phyloP scores from a whole-genome alignment of 768 basidiomycete species.

The Boletus subcaerulescens region DNA sequence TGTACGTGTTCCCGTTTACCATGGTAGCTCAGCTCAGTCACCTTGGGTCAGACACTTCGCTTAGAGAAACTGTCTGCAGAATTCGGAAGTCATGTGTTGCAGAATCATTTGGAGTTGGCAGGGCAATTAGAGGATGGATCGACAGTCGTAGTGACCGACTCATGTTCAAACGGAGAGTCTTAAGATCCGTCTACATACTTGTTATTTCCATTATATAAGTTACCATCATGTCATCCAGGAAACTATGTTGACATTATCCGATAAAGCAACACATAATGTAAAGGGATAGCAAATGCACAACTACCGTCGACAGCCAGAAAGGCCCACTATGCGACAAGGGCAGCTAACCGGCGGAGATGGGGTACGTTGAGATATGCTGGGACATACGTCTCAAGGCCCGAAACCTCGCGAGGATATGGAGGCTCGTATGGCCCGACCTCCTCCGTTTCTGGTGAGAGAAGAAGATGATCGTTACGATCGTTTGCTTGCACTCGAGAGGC shows the following conservation, averaged over 20 bases:
- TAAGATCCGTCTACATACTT: neutral
- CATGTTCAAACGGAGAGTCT: neutral
- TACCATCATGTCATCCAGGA: neutral
- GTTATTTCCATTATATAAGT: neutral
- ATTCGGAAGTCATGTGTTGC: conserved; percentile 31
- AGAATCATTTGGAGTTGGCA: conserved; percentile 47
- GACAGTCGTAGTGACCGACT: conserved; percentile 16
- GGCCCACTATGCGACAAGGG: conserved; percentile 64
- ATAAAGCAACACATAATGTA: conserved; percentile 21
- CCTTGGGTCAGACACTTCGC: conserved; percentile 42
- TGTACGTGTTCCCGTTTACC: conserved; percentile 8
- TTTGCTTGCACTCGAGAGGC: conserved; percentile 94
- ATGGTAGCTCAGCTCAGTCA: neutral
- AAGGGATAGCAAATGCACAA: conserved; percentile 7
- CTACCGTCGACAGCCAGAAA: conserved; percentile 1
- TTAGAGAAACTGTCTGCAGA: conserved; percentile 34
- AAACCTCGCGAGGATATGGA: conserved; percentile 91
- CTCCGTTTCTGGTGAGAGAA: conserved; percentile 94
- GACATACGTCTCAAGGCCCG: conserved; percentile 94
- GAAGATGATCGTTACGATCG: conserved; percentile 94
- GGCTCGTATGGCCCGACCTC: conserved; percentile 96
- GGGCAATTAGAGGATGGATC: conserved; percentile 57
- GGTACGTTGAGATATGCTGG: conserved; percentile 90
- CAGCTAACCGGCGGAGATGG: conserved; percentile 83
- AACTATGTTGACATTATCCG: conserved; percentile 16